Conservation (phyloP, 176 grass and related monocot genomes). For the Metroxylon sagu region DNA sequence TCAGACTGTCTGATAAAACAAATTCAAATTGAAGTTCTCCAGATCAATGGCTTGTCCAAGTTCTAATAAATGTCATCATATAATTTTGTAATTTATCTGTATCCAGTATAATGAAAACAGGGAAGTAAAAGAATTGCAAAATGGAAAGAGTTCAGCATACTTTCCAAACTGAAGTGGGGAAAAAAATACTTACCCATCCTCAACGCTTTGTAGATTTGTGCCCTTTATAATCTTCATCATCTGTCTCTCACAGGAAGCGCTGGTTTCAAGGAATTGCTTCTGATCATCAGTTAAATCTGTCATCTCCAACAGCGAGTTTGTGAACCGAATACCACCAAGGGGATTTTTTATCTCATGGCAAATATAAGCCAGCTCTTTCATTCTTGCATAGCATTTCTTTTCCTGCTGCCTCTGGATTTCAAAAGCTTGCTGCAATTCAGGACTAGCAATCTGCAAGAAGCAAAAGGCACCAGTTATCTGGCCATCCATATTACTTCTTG, state of each 20-base stretch:
- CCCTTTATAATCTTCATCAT: slow-evolving; percentile 82
- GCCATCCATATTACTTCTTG: slow-evolving; percentile 71
- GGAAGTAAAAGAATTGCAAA: too few relatives aligned
- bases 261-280: slow-evolving; percentile 89
- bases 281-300: slow-evolving; percentile 84
- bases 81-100: too few relatives aligned
- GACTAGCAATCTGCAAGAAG: slow-evolving; percentile 85
- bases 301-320: slow-evolving; percentile 70
- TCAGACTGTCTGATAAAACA: too few relatives aligned
- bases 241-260: slow-evolving; percentile 76
- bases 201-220: slow-evolving; percentile 65
- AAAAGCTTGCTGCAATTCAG: slow-evolving; percentile 82
- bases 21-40: too few relatives aligned
- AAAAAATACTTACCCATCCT: slow-evolving; percentile 57
- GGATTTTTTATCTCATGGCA: slow-evolving; percentile 98
- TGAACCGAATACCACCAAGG: slow-evolving; percentile 78
- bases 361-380: slow-evolving; percentile 94
- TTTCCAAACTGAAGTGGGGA: slow-evolving; percentile 4
- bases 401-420: slow-evolving; percentile 89
- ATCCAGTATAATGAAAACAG: too few relatives aligned
- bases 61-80: too few relatives aligned
- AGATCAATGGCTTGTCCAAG: too few relatives aligned
- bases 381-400: slow-evolving; percentile 81
- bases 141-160: too few relatives aligned
- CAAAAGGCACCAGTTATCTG: slow-evolving; percentile 73